Evolutionary conservation across 106 monocot species (phyloP).

Genomic region (Dioscorea dumetorum): DNA sequence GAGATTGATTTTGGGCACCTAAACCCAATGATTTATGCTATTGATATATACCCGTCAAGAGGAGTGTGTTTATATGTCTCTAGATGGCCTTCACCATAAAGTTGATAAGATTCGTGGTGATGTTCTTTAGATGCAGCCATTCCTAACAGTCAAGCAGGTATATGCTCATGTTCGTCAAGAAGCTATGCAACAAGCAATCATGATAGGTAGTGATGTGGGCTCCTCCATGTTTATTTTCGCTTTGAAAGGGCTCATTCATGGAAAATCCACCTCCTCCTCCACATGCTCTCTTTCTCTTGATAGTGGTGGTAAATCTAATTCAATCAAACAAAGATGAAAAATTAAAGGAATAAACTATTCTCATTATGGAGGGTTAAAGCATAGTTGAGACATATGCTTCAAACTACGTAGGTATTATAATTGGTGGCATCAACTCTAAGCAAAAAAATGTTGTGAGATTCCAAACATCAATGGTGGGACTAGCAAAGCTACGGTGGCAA

Average conservation of each 20-base stretch:
- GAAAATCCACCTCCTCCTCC: neutral
- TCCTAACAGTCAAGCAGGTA: neutral
- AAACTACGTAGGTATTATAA: slow-evolving; percentile 6
- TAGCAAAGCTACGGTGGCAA: neutral
- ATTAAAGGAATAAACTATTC: neutral
- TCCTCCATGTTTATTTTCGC: neutral
- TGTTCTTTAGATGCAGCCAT: neutral
- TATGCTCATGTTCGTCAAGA: neutral
- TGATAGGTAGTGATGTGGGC: neutral
- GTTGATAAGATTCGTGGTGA: neutral
- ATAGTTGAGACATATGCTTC: slow-evolving; percentile 4
- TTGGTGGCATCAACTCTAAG: slow-evolving; percentile 6
- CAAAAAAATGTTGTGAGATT: neutral
- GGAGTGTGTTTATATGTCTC: neutral
- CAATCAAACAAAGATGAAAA: neutral
- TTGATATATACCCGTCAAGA: neutral
- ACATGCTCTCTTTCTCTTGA: neutral
- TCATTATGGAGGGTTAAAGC: slow-evolving; percentile 1
- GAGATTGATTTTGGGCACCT: slow-evolving; percentile 13
- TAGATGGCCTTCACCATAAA: neutral
- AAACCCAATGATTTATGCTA: slow-evolving; percentile 2
- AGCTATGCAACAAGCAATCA: neutral
- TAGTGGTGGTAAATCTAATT: neutral
- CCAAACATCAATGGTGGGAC: neutral
- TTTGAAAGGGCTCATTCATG: neutral